Conservation (phyloP, 495 filamentous ascomycete species). For the Haplographium delicatum region DNA sequence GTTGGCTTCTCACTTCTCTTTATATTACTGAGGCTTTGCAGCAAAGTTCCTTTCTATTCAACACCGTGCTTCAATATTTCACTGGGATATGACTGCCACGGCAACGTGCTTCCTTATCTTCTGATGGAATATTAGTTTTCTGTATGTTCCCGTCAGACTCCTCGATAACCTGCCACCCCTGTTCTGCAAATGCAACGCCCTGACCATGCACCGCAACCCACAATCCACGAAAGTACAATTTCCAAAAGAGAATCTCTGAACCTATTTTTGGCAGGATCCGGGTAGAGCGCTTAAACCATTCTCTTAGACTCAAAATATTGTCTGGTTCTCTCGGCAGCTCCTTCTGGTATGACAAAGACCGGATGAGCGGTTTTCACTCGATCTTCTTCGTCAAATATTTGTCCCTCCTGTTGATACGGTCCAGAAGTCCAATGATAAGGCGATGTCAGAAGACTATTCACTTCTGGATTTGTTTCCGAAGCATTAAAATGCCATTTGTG, state of each 20-base stretch:
- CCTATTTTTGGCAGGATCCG: too few relatives aligned
- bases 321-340: conserved; percentile 57
- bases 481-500: conserved; percentile 62
- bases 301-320: conserved; percentile 55
- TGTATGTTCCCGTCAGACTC: neutral
- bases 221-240: too few relatives aligned
- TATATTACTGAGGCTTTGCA: too few relatives aligned
- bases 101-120: too few relatives aligned
- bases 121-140: too few relatives aligned
- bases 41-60: too few relatives aligned
- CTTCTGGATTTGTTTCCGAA: conserved; percentile 24
- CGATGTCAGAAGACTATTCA: conserved; percentile 22
- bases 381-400: conserved; percentile 47
- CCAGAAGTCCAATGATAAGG: conserved; percentile 23
- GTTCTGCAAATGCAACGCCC: neutral
- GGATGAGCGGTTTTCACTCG: conserved; percentile 64
- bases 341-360: conserved; percentile 76
- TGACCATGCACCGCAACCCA: neutral
- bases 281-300: too few relatives aligned
- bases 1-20: too few relatives aligned
- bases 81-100: neutral
- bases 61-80: neutral
- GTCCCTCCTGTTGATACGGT: conserved; percentile 34
- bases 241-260: too few relatives aligned
- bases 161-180: too few relatives aligned